These are phyloP conservation scores for Halenospora varia DNA, from an alignment of 495 filamentous ascomycete species.

Conservation along the genomic window DNA sequence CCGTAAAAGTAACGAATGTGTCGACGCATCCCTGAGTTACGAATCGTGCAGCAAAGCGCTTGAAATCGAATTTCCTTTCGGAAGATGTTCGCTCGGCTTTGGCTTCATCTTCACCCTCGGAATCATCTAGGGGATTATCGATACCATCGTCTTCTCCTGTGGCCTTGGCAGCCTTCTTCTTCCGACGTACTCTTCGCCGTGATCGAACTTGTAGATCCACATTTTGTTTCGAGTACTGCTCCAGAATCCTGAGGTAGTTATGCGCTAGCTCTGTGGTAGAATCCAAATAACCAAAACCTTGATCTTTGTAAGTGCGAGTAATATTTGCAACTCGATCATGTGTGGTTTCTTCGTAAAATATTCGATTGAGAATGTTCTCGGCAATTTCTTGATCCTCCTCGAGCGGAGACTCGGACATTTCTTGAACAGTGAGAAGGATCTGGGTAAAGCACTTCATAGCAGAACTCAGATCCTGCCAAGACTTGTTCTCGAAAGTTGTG, in stretches of 20 bases:
- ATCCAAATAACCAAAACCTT: slow-evolving; percentile 91
- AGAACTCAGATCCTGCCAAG: slow-evolving; percentile 81
- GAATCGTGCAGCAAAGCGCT: slow-evolving; percentile 74
- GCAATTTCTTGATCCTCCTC: slow-evolving; percentile 98
- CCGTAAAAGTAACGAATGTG: slow-evolving; percentile 78
- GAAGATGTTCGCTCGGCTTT: slow-evolving; percentile 63
- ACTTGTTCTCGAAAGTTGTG: slow-evolving; percentile 69
- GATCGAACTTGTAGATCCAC: slow-evolving; percentile 88
- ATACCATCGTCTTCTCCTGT: slow-evolving; percentile 34
- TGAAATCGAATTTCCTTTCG: slow-evolving; percentile 94
- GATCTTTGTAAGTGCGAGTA: slow-evolving; percentile 79
- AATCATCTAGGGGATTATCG: slow-evolving; percentile 53
- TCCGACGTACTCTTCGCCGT: slow-evolving; percentile 59
- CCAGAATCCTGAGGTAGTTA: slow-evolving; percentile 87
- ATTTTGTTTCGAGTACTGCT: slow-evolving; percentile 92
- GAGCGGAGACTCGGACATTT: slow-evolving; percentile 78
- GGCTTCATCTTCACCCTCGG: slow-evolving; percentile 70
- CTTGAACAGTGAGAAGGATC: slow-evolving; percentile 86
- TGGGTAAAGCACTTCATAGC: slow-evolving; percentile 89
- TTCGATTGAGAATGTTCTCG: slow-evolving; percentile 92
- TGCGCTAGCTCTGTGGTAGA: slow-evolving; percentile 87
- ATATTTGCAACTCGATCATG: slow-evolving; percentile 82
- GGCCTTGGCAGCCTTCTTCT: slow-evolving; percentile 54
- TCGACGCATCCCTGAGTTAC: slow-evolving; percentile 80
- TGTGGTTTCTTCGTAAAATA: slow-evolving; percentile 96